Conservation (phyloP, 169 alveolate genomes). For the Neospora caninum region DNA sequence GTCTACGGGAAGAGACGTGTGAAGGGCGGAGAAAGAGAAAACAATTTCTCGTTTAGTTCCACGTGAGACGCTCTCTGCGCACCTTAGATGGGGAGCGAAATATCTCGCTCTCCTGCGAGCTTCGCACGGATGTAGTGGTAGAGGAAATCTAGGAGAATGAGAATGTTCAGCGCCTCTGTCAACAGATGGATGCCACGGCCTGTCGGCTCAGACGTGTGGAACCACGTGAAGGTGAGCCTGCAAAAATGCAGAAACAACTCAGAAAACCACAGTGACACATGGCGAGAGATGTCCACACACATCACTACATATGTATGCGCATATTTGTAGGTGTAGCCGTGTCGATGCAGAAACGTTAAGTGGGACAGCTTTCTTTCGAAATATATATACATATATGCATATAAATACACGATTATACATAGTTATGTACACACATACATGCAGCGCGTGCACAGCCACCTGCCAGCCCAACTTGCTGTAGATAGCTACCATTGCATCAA, state of each 20-base stretch:
- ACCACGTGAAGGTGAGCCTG: conserved; percentile 67
- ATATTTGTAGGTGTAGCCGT: neutral
- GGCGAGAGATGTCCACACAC: neutral
- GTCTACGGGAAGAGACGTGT: no score
- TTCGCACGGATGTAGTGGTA: conserved; percentile 72
- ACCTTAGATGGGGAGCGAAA: conserved; percentile 68
- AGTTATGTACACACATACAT: neutral
- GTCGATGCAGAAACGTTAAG: neutral
- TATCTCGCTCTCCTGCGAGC: conserved; percentile 64
- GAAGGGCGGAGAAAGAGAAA: no score
- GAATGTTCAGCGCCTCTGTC: conserved; percentile 72
- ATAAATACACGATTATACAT: neutral
- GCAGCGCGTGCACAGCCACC: no score
- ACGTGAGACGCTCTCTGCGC: no score
- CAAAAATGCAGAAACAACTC: neutral
- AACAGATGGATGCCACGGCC: conserved; percentile 74
- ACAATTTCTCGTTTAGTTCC: no score
- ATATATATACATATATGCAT: neutral
- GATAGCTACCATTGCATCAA: no score
- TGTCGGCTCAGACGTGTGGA: conserved; percentile 60
- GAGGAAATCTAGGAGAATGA: conserved; percentile 70
- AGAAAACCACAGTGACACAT: neutral
- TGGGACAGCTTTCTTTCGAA: neutral
- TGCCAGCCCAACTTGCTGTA: no score
- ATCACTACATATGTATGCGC: no score